Evolutionary conservation across 768 basidiomycete species (phyloP).

Genomic region (Russula sp.): DNA sequence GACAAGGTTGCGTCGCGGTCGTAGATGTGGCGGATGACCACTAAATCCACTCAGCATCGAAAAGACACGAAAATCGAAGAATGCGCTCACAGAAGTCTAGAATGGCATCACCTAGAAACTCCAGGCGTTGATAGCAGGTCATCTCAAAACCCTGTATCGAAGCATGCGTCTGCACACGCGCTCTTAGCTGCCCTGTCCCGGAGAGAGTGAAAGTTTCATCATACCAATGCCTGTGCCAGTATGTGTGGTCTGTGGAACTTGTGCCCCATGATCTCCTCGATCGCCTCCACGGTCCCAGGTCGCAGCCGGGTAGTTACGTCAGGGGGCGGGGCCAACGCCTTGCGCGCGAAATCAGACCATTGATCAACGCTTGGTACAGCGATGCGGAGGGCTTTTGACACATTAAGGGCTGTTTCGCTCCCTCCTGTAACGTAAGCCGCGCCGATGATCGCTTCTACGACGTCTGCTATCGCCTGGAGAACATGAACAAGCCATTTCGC

Average conservation of each 20-base stretch:
- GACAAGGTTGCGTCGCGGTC: slow-evolving; percentile 58
- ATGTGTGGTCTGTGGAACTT: slow-evolving; percentile 60
- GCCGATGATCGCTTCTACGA: slow-evolving; percentile 80
- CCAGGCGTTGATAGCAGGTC: slow-evolving; percentile 68
- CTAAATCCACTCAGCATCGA: slow-evolving; percentile 39
- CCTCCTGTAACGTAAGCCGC: slow-evolving; percentile 78
- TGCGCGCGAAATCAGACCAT: slow-evolving; percentile 70
- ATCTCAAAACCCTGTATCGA: slow-evolving; percentile 55
- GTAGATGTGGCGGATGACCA: slow-evolving; percentile 71
- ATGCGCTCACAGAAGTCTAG: slow-evolving; percentile 69
- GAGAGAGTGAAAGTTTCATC: slow-evolving; percentile 29
- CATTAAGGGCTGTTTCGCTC: slow-evolving; percentile 59
- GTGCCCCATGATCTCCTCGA: slow-evolving; percentile 64
- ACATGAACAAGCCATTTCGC: slow-evolving; percentile 4
- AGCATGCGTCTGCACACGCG: slow-evolving; percentile 57
- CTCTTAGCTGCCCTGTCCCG: slow-evolving; percentile 5
- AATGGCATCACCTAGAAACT: slow-evolving; percentile 84
- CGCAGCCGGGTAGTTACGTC: slow-evolving; percentile 46
- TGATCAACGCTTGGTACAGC: slow-evolving; percentile 59
- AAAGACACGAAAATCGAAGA: slow-evolving; percentile 13
- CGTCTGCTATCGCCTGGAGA: slow-evolving; percentile 72
- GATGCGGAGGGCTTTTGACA: slow-evolving; percentile 61
- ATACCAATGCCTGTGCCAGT: slow-evolving; percentile 70
- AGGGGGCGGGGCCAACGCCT: slow-evolving; percentile 44
- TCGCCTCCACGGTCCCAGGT: slow-evolving; percentile 48